Evolutionary conservation across 1,284 basidiomycete genomes (phyloP).

Genomic region (Bondarzewia mesenterica): DNA sequence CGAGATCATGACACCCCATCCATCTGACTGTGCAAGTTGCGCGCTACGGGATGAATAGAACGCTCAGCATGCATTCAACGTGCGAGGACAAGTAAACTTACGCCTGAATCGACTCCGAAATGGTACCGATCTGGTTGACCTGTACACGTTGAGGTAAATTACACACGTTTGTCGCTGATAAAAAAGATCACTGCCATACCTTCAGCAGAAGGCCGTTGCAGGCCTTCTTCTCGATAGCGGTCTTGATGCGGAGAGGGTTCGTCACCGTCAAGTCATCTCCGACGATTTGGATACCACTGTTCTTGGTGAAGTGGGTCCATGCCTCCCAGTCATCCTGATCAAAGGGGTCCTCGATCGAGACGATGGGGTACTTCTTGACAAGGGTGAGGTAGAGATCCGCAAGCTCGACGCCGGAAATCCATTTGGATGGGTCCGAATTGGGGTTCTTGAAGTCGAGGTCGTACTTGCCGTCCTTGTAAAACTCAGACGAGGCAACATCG

Average conservation of each 20-base stretch:
- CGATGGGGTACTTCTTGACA: conserved; percentile 89
- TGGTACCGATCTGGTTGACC: conserved; percentile 99
- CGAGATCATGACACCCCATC: conserved; percentile 99
- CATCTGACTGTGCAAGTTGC: conserved; percentile 92
- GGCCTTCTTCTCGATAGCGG: conserved; percentile 98
- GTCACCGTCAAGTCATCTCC: conserved; percentile 99
- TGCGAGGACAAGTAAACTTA: conserved; percentile 28
- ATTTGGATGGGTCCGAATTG: conserved; percentile 96
- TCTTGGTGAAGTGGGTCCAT: conserved; percentile 87
- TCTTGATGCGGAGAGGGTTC: conserved; percentile 97
- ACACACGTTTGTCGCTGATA: neutral
- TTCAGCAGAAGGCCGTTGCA: conserved; percentile 99
- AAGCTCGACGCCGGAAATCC: conserved; percentile 90
- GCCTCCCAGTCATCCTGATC: conserved; percentile 99
- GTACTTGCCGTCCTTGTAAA: conserved; percentile 99
- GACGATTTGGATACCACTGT: conserved; percentile 83
- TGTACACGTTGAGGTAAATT: conserved; percentile 13
- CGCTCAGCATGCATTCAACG: neutral
- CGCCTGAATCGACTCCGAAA: conserved; percentile 98
- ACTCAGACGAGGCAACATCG: conserved; percentile 98
- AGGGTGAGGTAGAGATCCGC: conserved; percentile 89
- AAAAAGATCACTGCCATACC: conserved; percentile 28
- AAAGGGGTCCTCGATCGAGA: conserved; percentile 99
- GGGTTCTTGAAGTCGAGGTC: conserved; percentile 99
- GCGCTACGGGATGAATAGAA: conserved; percentile 43